Percentiles rank a stretch among this genome's conserved stretches.
Conservation (phyloP, 1,139 yeast species). For the Magnusiomyces sp. region DNA sequence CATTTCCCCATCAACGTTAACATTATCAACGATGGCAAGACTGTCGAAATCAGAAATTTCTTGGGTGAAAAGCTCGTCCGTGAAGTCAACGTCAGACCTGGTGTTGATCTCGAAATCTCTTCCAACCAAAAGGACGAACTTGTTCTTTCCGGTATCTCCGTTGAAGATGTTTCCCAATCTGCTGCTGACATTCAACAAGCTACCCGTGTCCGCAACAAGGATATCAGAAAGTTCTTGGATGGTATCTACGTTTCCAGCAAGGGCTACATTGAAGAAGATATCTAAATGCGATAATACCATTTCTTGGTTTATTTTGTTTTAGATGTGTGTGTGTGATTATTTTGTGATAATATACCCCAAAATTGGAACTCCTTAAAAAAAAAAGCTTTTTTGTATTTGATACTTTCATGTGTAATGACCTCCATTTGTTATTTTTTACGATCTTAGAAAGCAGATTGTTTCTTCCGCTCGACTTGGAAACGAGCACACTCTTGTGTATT, state of each 20-base stretch:
- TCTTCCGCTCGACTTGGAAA: constrained; percentile 15
- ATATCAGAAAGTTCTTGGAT: constrained; percentile 98
- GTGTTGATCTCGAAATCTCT: constrained; percentile 86
- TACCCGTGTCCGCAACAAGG: constrained; percentile 99
- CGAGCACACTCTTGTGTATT: constrained; percentile 10
- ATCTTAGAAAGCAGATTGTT: constrained; percentile 3
- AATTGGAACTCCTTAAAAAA: neutral
- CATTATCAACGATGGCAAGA: constrained; percentile 67
- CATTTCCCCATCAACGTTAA: constrained; percentile 99
- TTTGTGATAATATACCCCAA: constrained; percentile 4
- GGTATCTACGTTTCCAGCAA: constrained; percentile 99
- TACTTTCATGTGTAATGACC: constrained; percentile 4
- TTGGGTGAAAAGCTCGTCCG: constrained; percentile 98
- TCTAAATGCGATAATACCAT: constrained; percentile 29
- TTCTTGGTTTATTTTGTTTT: neutral
- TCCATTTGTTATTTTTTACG: constrained; percentile 1
- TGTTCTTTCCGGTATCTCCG: constrained; percentile 87
- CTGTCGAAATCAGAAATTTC: constrained; percentile 97
- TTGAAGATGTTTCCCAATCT: constrained; percentile 96
- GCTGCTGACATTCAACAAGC: constrained; percentile 98
- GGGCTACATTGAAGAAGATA: constrained; percentile 72
- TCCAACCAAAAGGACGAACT: constrained; percentile 90
- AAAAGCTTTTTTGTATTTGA: neutral
- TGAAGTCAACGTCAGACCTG: constrained; percentile 74
- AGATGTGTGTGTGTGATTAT: neutral